phyloP scores from a whole-genome alignment of 768 basidiomycete genomes.

The Rubroboletus pulcherrimus region DNA sequence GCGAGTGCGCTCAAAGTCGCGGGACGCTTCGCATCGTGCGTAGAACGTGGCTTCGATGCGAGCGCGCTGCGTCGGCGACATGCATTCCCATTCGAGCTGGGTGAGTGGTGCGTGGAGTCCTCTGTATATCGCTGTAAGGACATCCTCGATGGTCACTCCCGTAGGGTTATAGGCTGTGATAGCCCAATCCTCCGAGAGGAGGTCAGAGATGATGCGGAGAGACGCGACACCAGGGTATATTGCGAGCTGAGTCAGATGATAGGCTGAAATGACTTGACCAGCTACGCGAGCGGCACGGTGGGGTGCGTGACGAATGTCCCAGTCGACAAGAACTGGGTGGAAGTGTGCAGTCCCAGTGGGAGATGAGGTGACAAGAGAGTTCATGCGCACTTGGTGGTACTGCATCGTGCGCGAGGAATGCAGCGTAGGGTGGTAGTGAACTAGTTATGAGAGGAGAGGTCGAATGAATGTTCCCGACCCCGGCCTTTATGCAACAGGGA shows the following conservation, averaged over 20 bases:
- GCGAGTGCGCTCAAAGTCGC: constrained; percentile 34
- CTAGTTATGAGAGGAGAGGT: neutral
- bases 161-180: constrained; percentile 38
- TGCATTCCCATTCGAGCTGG: constrained; percentile 40
- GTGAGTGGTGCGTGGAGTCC: constrained; percentile 38
- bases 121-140: constrained; percentile 44
- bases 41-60: constrained; percentile 43
- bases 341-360: constrained; percentile 9
- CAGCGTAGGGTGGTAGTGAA: neutral
- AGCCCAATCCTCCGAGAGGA: constrained; percentile 43
- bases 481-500: constrained; percentile 15
- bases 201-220: constrained; percentile 44
- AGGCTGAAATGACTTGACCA: constrained; percentile 1
- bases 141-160: constrained; percentile 51
- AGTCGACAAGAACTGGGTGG: constrained; percentile 33
- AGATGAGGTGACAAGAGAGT: constrained; percentile 15
- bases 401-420: constrained; percentile 14
- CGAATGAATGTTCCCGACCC: neutral
- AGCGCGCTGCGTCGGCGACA: constrained; percentile 40
- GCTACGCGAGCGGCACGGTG: constrained; percentile 18
- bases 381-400: constrained; percentile 14
- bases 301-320: constrained; percentile 51
- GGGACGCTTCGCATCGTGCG: constrained; percentile 41
- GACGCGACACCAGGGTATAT: constrained; percentile 38
- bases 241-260: constrained; percentile 39